Evolutionary conservation across 495 filamentous ascomycete species (phyloP).

Genomic region (Penicillium argentinense): DNA sequence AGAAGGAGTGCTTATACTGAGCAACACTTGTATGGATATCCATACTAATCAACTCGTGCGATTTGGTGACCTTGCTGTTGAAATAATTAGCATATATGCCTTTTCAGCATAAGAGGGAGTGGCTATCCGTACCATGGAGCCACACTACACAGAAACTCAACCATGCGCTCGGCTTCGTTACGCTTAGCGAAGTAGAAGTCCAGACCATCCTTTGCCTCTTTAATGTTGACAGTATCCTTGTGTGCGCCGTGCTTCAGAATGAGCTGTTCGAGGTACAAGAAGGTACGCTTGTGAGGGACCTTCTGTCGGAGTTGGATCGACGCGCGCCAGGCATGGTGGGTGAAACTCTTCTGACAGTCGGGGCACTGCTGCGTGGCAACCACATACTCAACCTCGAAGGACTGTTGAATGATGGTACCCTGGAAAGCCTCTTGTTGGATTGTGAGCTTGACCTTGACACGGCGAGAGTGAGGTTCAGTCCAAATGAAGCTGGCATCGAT

Average conservation of each 20-base stretch:
- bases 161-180: slow-evolving; percentile 90
- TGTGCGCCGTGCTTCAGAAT: slow-evolving; percentile 93
- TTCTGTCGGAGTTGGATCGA: slow-evolving; percentile 93
- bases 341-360: slow-evolving; percentile 92
- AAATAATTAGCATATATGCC: no score
- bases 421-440: slow-evolving; percentile 78
- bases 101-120: no score
- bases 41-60: slow-evolving; percentile 86
- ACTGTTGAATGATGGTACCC: slow-evolving; percentile 82
- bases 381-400: slow-evolving; percentile 90
- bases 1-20: slow-evolving; percentile 24
- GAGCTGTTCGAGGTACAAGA: slow-evolving; percentile 93
- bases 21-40: slow-evolving; percentile 72
- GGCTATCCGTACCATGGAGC: neutral
- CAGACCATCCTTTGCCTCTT: slow-evolving; percentile 87
- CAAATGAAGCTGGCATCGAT: slow-evolving; percentile 96
- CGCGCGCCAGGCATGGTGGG: slow-evolving; percentile 85
- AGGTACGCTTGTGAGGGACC: slow-evolving; percentile 95
- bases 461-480: slow-evolving; percentile 93
- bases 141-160: slow-evolving; percentile 77
- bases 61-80: slow-evolving; percentile 79
- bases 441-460: slow-evolving; percentile 90
- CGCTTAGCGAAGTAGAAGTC: slow-evolving; percentile 91
- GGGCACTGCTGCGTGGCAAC: slow-evolving; percentile 87
- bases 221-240: slow-evolving; percentile 93